Evolutionary conservation across 1,284 basidiomycete species (phyloP).

Genomic region (Peniophora sp.): DNA sequence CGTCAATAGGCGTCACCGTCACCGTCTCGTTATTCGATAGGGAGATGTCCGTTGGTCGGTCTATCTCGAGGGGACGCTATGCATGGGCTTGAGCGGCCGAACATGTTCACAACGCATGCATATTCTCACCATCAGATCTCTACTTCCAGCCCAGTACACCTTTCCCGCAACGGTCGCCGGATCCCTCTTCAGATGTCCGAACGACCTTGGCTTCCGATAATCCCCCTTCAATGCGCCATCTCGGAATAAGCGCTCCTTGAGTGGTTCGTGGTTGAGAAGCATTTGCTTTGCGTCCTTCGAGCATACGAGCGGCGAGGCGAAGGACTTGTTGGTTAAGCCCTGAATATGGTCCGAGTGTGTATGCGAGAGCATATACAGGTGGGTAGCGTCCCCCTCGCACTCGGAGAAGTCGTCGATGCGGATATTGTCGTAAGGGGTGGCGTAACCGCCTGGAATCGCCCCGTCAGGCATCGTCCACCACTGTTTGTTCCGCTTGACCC

Average conservation of each 20-base stretch:
- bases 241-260: conserved; percentile 49
- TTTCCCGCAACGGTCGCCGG: conserved; percentile 37
- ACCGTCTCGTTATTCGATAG: conserved; percentile 52
- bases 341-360: conserved; percentile 78
- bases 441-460: too few species aligned
- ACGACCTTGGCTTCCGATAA: conserved; percentile 44
- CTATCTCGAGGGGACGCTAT: conserved; percentile 44
- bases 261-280: conserved; percentile 69
- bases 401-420: conserved; percentile 72
- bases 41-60: conserved; percentile 58
- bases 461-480: too few species aligned
- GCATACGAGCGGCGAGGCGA: conserved; percentile 63
- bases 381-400: conserved; percentile 25
- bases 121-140: conserved; percentile 55
- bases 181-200: conserved; percentile 56
- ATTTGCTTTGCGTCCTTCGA: conserved; percentile 78
- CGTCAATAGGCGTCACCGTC: conserved; percentile 77
- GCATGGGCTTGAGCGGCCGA: not conserved
- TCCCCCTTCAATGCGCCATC: conserved; percentile 46
- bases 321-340: conserved; percentile 63
- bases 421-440: conserved; percentile 27
- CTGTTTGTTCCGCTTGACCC: too few species aligned
- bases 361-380: conserved; percentile 70
- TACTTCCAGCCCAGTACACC: conserved; percentile 37
- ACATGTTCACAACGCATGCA: not conserved